Conservation (phyloP, 1,139 yeast genomes). For the Starmera stellimalicola region DNA sequence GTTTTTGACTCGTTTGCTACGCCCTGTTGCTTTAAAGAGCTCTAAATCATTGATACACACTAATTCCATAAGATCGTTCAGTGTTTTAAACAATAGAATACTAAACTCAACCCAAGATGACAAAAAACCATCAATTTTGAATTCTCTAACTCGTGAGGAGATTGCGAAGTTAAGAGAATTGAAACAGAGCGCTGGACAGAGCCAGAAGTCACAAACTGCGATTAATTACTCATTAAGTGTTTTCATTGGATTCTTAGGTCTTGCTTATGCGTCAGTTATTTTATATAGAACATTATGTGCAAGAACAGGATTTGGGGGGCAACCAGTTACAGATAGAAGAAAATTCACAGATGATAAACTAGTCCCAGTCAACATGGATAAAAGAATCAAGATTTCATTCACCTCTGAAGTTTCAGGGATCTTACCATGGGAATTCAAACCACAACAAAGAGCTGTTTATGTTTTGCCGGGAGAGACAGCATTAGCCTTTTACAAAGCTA, state of each 20-base stretch:
- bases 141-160: conserved; percentile 24
- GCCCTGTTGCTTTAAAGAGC: no score
- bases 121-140: conserved; percentile 11
- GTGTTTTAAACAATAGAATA: no score
- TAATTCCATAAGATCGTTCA: no score
- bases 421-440: conserved; percentile 92
- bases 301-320: conserved; percentile 94
- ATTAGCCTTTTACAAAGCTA: conserved; percentile 88
- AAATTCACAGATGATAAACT: conserved; percentile 82
- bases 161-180: conserved; percentile 23
- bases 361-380: conserved; percentile 80
- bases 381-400: conserved; percentile 72
- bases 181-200: conserved; percentile 23
- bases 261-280: conserved; percentile 90
- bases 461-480: conserved; percentile 98
- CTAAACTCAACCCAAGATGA: conserved; percentile 1
- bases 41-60: no score
- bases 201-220: conserved; percentile 37
- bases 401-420: conserved; percentile 89
- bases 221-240: conserved; percentile 67
- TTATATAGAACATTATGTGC: conserved; percentile 87
- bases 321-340: conserved; percentile 77
- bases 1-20: no score
- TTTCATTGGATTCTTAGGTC: conserved; percentile 63
- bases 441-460: conserved; percentile 88